A percentile compares a stretch with the other conserved stretches of the same genome.
Evolutionary conservation across 2,329 filamentous ascomycete species (phyloP).

Genomic region (Mycosphaerella sp.): DNA sequence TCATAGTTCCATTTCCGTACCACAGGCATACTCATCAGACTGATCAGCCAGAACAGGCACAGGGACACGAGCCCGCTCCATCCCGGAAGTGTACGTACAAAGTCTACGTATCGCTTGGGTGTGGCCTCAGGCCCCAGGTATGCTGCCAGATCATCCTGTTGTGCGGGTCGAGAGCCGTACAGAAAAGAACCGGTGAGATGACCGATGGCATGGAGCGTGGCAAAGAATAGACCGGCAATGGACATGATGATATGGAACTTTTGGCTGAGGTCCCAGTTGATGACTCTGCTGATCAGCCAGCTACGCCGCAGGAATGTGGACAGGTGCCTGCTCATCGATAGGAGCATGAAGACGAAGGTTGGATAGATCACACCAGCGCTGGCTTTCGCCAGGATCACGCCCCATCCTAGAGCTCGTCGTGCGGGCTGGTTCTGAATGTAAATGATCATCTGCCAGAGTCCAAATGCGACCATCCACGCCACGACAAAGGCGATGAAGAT

Average conservation of each 20-base stretch:
- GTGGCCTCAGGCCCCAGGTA: conserved; percentile 41
- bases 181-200: conserved; percentile 50
- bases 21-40: conserved; percentile 45
- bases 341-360: conserved; percentile 52
- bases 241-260: conserved; percentile 53
- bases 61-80: conserved; percentile 48
- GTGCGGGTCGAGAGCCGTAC: conserved; percentile 42
- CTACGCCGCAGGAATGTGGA: conserved; percentile 49
- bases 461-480: conserved; percentile 46
- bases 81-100: conserved; percentile 45
- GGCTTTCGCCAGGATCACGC: conserved; percentile 50
- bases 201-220: conserved; percentile 49
- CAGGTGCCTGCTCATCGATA: conserved; percentile 54
- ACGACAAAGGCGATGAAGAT: conserved; percentile 47
- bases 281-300: conserved; percentile 48
- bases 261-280: conserved; percentile 53
- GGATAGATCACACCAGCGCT: conserved; percentile 51
- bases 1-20: conserved; percentile 50
- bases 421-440: conserved; percentile 44
- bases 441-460: conserved; percentile 50
- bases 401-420: conserved; percentile 49
- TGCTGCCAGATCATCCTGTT: conserved; percentile 42
- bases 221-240: conserved; percentile 45
- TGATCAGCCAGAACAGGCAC: conserved; percentile 46
- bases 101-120: conserved; percentile 43